Evolutionary conservation across 1,284 basidiomycete species (phyloP).

Genomic region (Boletus mariae): DNA sequence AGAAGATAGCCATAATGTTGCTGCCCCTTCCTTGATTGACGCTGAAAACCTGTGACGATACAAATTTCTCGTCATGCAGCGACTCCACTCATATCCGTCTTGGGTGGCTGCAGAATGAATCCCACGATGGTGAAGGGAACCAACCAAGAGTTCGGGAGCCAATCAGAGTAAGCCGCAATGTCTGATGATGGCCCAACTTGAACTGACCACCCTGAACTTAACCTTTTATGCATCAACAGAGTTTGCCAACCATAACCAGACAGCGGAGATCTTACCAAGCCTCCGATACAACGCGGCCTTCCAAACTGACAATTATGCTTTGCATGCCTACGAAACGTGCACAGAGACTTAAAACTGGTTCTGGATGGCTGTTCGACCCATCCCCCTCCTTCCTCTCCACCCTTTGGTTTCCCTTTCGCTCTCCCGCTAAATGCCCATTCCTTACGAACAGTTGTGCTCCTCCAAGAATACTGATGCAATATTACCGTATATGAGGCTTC

Average conservation of each 20-base stretch:
- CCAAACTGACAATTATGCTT: slow-evolving; percentile 13
- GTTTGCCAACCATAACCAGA: slow-evolving; percentile 19
- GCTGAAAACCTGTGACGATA: background rate
- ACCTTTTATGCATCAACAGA: slow-evolving; percentile 7
- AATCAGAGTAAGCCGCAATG: slow-evolving; percentile 16
- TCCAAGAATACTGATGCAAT: slow-evolving; percentile 3
- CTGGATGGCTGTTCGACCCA: slow-evolving; percentile 9
- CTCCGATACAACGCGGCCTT: slow-evolving; percentile 26
- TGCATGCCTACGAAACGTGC: slow-evolving; percentile 28
- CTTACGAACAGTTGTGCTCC: slow-evolving; percentile 18
- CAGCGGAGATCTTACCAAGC: slow-evolving; percentile 22
- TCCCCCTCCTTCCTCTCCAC: slow-evolving; percentile 1
- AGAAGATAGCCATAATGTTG: background rate
- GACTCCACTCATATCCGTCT: slow-evolving; percentile 12
- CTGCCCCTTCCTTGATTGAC: too few relatives aligned
- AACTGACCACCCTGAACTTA: slow-evolving; percentile 15
- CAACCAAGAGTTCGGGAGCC: slow-evolving; percentile 2
- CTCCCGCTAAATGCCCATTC: slow-evolving; percentile 15
- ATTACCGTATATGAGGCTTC: slow-evolving; percentile 20
- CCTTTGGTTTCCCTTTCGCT: background rate
- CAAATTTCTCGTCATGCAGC: slow-evolving; percentile 2
- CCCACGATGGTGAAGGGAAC: slow-evolving; percentile 2
- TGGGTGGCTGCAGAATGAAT: background rate
- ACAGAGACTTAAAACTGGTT: slow-evolving; percentile 13
- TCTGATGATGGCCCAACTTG: background rate